Conservation (phyloP, 164 flowering plant genomes). For the Magnolia changhungtana region DNA sequence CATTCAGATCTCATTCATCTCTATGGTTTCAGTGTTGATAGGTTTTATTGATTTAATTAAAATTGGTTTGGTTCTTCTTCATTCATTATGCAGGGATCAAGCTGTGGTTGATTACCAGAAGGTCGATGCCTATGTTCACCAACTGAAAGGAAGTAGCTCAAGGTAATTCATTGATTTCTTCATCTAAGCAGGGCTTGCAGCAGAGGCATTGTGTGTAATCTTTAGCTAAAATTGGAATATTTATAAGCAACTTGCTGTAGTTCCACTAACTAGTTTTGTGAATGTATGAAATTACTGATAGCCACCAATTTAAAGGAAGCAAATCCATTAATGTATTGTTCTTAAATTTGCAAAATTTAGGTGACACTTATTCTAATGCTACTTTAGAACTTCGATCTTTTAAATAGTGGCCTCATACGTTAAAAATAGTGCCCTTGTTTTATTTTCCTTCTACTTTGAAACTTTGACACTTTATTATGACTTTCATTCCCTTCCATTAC, state of each 20-base stretch:
- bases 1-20: neutral
- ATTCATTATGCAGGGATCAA: conserved; percentile 16
- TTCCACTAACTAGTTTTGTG: neutral
- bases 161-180: conserved; percentile 14
- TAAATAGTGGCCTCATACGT: no score
- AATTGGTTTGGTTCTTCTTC: neutral
- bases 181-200: neutral
- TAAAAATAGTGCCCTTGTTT: no score
- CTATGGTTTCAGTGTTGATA: neutral
- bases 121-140: conserved; percentile 24
- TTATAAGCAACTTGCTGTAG: neutral
- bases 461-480: no score
- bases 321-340: no score
- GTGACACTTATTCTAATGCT: no score
- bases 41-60: neutral
- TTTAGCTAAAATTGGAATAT: neutral
- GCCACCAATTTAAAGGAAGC: neutral
- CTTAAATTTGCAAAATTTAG: no score
- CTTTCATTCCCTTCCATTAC: no score
- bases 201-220: neutral
- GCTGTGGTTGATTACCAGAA: conserved; percentile 20
- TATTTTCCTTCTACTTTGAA: no score
- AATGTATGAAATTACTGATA: neutral
- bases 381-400: no score
- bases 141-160: conserved; percentile 31